Evolutionary conservation across 352 stramenopile genomes (phyloP).

Genomic region (Thraustochytrium striatum): DNA sequence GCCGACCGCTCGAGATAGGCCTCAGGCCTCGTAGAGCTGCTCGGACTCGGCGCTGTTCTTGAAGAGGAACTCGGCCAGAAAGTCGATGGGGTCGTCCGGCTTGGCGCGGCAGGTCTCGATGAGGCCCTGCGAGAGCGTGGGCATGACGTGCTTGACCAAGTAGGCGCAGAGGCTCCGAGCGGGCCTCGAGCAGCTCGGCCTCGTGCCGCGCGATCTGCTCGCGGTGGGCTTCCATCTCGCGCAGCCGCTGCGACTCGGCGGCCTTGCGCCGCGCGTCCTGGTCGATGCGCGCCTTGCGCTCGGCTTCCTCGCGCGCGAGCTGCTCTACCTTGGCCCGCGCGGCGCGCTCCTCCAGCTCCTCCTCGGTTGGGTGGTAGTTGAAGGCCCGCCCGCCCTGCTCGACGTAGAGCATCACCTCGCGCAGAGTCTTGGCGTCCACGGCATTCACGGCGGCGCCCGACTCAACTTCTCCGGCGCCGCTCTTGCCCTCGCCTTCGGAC

Average conservation of each 20-base stretch:
- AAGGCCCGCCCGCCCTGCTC: constrained; percentile 66
- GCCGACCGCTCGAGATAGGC: too few relatives aligned
- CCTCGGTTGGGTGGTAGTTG: constrained; percentile 74
- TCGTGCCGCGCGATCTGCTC: constrained; percentile 59
- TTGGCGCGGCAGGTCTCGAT: constrained; percentile 77
- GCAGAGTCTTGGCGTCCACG: background rate
- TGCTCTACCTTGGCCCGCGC: constrained; percentile 55
- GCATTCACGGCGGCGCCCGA: background rate
- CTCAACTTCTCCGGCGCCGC: background rate
- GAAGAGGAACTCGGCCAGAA: constrained; percentile 77
- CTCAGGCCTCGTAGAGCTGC: too few relatives aligned
- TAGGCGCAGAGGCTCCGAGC: constrained; percentile 72
- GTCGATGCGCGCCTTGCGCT: constrained; percentile 58
- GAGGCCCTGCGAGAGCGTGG: constrained; percentile 73
- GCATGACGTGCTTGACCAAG: constrained; percentile 74
- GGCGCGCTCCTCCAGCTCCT: constrained; percentile 62
- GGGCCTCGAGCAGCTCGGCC: constrained; percentile 68
- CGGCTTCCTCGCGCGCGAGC: constrained; percentile 61
- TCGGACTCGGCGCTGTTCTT: constrained; percentile 54
- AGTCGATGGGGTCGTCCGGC: constrained; percentile 75
- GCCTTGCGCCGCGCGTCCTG: constrained; percentile 59
- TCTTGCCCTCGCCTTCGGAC: background rate
- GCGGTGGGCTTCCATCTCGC: constrained; percentile 61
- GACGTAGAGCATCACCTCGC: constrained; percentile 59
- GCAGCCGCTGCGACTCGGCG: constrained; percentile 64